Base-by-base conservation (phyloP, 768 basidiomycete species). In the Leucocoprinus birnbaumii region DNA sequence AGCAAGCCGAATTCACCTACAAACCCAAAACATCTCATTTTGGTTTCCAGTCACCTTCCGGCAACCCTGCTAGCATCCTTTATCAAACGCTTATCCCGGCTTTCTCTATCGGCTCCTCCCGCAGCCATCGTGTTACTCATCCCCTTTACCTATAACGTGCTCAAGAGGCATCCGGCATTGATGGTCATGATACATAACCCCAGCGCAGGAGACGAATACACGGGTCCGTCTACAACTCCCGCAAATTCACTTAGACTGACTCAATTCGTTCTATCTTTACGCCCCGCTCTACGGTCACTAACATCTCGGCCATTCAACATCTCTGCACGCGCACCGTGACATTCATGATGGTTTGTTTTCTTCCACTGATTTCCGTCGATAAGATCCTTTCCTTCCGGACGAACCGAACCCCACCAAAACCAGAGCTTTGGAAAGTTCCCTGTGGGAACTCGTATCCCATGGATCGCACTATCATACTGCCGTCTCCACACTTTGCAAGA, bases 51-150 rank as follows among this genome's bases (percentile, higher is more conserved):
- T 3, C 93, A 95, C 70, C 76, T 99, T 13, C 94, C 97, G 2
- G 84, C 91, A 1, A 83, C 88, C 1, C 79, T 98, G n/a, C 79
- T 98, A 21, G 96, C 96, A 6, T 94, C 96, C 0, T 98, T 98
- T 69, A 77, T 97, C 64, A 98, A 98, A 68, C 86, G 92, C 4
- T 79, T 99, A 26, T 83, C 94, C 2, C 83, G 91, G 11, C 77
- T 98, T 2, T 87, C 93, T 7, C 78, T 98, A 10, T 74, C 76
- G 26, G 93, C 95, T 0, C 91, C 95, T 0, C 95, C 97, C 7
- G 85, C 94, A 13, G 95, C 90, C 0, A 85, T 97, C 26, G 79
- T 99, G 55, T 88, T 94, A 78, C 75, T 91, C 62, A 83, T 99
- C 41, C 94, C 97, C 2, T 91, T 98, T 71, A 85, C 87, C 6